Evolutionary conservation across 2,329 filamentous ascomycete species (phyloP).

Genomic region (Elsinoe necatrix): DNA sequence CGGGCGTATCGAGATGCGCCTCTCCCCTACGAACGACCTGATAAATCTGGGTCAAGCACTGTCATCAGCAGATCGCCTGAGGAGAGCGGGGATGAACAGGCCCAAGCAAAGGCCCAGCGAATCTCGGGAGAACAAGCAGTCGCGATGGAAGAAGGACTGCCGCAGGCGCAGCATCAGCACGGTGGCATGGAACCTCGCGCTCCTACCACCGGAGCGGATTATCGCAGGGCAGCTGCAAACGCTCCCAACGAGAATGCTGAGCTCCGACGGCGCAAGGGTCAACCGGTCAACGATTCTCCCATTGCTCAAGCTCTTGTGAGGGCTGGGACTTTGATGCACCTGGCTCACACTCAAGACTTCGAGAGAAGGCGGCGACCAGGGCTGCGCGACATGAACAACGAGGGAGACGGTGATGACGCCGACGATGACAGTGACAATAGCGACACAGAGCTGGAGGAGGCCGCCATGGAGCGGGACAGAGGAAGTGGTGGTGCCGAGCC

Average conservation of each 20-base stretch:
- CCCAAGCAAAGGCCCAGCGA: constrained; percentile 2
- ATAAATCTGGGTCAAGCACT: constrained; percentile 17
- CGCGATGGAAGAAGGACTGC: background rate
- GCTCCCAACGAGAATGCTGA: constrained; percentile 11
- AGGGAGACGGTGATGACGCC: constrained; percentile 17
- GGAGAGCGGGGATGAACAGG: background rate
- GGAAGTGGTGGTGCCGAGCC: constrained; percentile 2
- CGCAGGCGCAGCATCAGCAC: background rate
- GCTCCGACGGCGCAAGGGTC: constrained; percentile 18
- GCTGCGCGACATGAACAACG: constrained; percentile 24
- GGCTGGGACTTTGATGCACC: constrained; percentile 62
- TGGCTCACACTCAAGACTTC: constrained; percentile 86
- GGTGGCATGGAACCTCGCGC: constrained; percentile 19
- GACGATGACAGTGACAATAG: constrained; percentile 29
- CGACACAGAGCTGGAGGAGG: constrained; percentile 31
- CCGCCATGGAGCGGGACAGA: constrained; percentile 29
- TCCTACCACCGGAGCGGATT: constrained; percentile 20
- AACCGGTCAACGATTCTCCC: constrained; percentile 28
- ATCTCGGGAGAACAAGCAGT: constrained; percentile 3
- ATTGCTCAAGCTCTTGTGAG: constrained; percentile 39
- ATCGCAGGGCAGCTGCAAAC: background rate
- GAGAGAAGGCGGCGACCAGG: constrained; percentile 61
- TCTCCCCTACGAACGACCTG: constrained; percentile 58
- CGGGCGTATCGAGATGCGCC: constrained; percentile 83
- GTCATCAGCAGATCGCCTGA: background rate